These are phyloP conservation scores for Yarrowia sp. DNA, from an alignment of 805 yeast species.

Conservation along the genomic window DNA sequence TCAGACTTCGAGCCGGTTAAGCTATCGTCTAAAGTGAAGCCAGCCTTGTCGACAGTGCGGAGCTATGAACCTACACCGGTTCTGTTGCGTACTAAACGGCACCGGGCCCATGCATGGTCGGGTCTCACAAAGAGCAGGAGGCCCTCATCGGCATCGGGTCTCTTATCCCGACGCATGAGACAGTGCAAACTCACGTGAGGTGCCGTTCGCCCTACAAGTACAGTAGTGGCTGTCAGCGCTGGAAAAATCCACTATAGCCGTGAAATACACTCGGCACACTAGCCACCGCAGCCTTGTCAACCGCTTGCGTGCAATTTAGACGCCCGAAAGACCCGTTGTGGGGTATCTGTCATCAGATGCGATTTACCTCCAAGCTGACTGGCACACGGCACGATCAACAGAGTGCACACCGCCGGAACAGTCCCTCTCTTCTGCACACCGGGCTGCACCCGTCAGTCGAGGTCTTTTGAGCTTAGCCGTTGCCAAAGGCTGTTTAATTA, in stretches of 20 bases:
- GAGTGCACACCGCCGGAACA: not conserved
- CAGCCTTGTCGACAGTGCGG: slow-evolving; percentile 9
- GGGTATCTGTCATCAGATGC: not conserved
- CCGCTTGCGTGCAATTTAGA: not conserved
- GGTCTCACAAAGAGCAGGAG: slow-evolving; percentile 1
- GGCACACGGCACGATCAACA: slow-evolving; percentile 23
- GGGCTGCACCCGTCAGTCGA: slow-evolving; percentile 6
- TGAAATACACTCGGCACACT: not conserved
- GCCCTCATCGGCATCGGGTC: slow-evolving; percentile 8
- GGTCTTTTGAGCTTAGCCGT: slow-evolving; percentile 8
- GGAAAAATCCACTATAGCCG: not conserved
- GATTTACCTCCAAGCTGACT: not conserved
- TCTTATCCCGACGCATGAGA: slow-evolving; percentile 27
- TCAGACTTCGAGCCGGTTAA: slow-evolving; percentile 22
- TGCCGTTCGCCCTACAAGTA: slow-evolving; percentile 24
- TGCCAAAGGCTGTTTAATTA: slow-evolving; percentile 1
- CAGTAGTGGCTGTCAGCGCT: not conserved
- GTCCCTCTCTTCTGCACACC: not conserved
- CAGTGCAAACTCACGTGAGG: slow-evolving; percentile 26
- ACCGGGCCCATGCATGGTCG: not conserved
- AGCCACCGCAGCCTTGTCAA: not conserved
- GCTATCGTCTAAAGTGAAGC: slow-evolving; percentile 21
- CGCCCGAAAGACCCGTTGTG: not conserved
- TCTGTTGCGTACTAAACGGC: not conserved
- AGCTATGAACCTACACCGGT: not conserved